These are phyloP conservation scores for Globisporangium alternatum DNA, from an alignment of 352 stramenopile genomes.

Conservation along the genomic window DNA sequence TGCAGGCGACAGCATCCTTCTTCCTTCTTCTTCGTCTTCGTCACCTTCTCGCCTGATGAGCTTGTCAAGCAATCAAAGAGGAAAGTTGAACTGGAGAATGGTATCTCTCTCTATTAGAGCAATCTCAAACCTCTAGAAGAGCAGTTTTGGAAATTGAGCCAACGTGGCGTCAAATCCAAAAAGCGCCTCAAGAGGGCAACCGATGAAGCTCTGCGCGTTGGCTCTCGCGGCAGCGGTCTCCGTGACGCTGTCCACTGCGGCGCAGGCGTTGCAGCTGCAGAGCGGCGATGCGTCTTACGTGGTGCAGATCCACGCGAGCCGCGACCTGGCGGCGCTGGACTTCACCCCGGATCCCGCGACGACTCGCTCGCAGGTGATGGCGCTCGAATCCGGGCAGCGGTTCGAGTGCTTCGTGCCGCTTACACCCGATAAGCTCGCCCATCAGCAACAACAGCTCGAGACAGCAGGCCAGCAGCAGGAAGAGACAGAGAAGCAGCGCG, in stretches of 20 bases:
- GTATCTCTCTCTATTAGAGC: not conserved
- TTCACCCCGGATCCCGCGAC: constrained; percentile 18
- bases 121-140: not conserved
- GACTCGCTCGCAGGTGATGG: constrained; percentile 54
- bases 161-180: constrained; percentile 6
- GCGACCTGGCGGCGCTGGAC: constrained; percentile 27
- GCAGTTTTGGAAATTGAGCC: not conserved
- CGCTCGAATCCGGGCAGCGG: constrained; percentile 53
- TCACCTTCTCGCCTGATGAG: not conserved
- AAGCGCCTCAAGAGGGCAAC: not conserved
- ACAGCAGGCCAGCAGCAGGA: not conserved
- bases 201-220: constrained; percentile 1
- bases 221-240: not conserved
- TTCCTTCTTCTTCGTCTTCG: not conserved
- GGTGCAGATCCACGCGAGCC: constrained; percentile 59
- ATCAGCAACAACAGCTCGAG: not conserved
- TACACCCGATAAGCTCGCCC: constrained; percentile 15
- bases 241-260: not conserved
- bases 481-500: constrained; percentile 6
- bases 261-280: constrained; percentile 14
- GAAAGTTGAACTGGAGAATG: not conserved
- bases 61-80: not conserved
- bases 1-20: constrained; percentile 8
- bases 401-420: constrained; percentile 77
- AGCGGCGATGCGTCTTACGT: constrained; percentile 51